Percentiles rank a stretch among this genome's conserved stretches.
Conservation (phyloP, 2,329 filamentous ascomycete genomes). For the Arthroderma sp. region DNA sequence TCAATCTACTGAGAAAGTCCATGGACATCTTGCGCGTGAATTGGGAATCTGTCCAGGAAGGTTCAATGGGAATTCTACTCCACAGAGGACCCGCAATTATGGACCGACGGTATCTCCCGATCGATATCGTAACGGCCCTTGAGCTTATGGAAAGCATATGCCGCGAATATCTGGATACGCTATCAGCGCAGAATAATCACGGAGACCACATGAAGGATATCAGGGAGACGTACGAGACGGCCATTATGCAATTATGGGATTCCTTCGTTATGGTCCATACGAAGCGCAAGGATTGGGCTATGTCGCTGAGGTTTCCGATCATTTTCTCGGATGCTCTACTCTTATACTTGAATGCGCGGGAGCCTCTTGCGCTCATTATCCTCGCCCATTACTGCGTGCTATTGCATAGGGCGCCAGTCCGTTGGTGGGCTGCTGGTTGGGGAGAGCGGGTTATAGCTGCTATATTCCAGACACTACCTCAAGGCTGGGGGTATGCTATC, state of each 20-base stretch:
- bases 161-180: neutral
- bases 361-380: conserved; percentile 23
- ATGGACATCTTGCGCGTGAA: conserved; percentile 5
- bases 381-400: conserved; percentile 27
- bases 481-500: conserved; percentile 6
- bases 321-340: conserved; percentile 13
- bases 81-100: conserved; percentile 9
- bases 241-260: conserved; percentile 9
- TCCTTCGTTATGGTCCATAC: conserved; percentile 11
- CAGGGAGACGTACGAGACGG: conserved; percentile 1
- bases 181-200: neutral
- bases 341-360: conserved; percentile 18
- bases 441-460: conserved; percentile 8
- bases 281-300: conserved; percentile 9
- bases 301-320: conserved; percentile 9
- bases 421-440: conserved; percentile 14
- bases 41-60: conserved; percentile 6
- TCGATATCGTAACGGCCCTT: conserved; percentile 5
- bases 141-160: conserved; percentile 9
- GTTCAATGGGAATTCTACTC: conserved; percentile 8
- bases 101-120: conserved; percentile 8
- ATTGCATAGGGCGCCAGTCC: conserved; percentile 10
- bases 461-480: conserved; percentile 6
- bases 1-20: conserved; percentile 6
- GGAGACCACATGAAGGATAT: neutral